Conservation (phyloP, 164 flowering plant species). For the Vitis amurensis region DNA sequence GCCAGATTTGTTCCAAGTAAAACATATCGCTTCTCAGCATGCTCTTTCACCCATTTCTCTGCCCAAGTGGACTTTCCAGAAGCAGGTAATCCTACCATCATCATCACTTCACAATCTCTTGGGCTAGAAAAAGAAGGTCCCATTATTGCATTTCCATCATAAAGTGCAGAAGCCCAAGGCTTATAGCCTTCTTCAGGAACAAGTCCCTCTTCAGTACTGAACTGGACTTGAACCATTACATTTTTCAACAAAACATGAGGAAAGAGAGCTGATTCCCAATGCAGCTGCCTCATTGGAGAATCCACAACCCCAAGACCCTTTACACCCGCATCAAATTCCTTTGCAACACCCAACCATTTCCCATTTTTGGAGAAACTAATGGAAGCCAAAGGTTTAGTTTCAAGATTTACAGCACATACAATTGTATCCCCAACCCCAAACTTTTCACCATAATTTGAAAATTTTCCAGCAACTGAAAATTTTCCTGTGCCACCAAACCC, state of each 20-base stretch:
- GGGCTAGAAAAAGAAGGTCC: conserved; percentile 40
- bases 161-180: conserved; percentile 56
- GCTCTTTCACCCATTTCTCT: conserved; percentile 63
- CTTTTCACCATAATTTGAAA: conserved; percentile 49
- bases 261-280: conserved; percentile 52
- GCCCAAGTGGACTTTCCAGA: conserved; percentile 73
- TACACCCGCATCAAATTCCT: conserved; percentile 44
- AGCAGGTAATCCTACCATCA: conserved; percentile 80
- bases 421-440: conserved; percentile 65
- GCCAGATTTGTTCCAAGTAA: conserved; percentile 64
- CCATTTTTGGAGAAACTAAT: conserved; percentile 63
- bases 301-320: conserved; percentile 43
- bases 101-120: conserved; percentile 53
- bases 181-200: conserved; percentile 57
- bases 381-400: conserved; percentile 42
- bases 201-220: conserved; percentile 55
- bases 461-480: conserved; percentile 47
- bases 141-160: conserved; percentile 45
- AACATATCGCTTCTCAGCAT: conserved; percentile 62
- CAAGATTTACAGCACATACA: conserved; percentile 57
- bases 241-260: conserved; percentile 69
- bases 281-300: conserved; percentile 22
- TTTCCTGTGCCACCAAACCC: conserved; percentile 67
- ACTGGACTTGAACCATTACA: conserved; percentile 61
- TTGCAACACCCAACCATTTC: conserved; percentile 56